Evolutionary conservation across 768 basidiomycete genomes (phyloP).

Genomic region (Tulasnella sp.): DNA sequence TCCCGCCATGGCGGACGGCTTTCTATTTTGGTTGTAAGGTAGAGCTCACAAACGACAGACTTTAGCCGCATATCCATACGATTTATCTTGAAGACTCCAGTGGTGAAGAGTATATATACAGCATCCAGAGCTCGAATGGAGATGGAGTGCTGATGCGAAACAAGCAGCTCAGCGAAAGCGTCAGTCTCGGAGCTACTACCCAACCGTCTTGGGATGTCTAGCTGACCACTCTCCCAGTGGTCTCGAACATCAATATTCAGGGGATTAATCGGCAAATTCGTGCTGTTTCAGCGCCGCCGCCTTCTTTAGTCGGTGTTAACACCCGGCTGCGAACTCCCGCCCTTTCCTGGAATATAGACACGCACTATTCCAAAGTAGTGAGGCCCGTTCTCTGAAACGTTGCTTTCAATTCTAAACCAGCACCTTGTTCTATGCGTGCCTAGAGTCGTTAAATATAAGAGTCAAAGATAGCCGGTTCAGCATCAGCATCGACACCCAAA

Average conservation of each 20-base stretch:
- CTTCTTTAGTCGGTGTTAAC: background rate
- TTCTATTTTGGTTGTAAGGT: background rate
- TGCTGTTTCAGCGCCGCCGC: background rate
- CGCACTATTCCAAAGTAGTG: background rate
- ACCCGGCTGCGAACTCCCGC: background rate
- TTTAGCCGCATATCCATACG: background rate
- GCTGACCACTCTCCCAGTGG: background rate
- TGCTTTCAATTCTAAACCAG: background rate
- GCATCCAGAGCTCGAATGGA: background rate
- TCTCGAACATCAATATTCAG: background rate
- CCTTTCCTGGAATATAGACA: background rate
- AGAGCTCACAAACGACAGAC: background rate
- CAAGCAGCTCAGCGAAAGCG: background rate
- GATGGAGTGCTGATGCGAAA: background rate
- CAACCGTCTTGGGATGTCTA: background rate
- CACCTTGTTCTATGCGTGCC: background rate
- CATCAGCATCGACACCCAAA: no score
- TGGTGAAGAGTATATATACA: background rate
- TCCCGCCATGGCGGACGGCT: background rate
- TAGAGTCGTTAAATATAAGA: background rate
- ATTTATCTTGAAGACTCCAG: background rate
- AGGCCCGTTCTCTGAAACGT: background rate
- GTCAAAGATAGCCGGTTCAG: background rate
- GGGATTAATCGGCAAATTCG: background rate
- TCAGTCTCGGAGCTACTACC: background rate